phyloP scores from a whole-genome alignment of 371 early-diverging fungal genomes.

The Syncephalastrum sp. region DNA sequence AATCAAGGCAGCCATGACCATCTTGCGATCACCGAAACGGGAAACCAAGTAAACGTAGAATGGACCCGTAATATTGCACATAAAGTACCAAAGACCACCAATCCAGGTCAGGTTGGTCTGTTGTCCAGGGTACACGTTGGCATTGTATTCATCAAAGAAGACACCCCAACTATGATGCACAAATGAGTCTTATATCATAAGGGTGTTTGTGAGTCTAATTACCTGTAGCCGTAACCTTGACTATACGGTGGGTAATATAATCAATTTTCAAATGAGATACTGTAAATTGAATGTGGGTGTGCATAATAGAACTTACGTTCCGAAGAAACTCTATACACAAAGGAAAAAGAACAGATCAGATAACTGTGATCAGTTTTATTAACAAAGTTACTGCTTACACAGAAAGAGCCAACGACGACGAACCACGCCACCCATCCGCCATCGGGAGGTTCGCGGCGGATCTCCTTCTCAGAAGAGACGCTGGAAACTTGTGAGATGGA shows the following conservation, averaged over 20 bases:
- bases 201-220: not conserved
- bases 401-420: conserved; percentile 44
- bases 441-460: conserved; percentile 17
- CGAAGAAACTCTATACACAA: conserved; percentile 29
- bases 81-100: conserved; percentile 36
- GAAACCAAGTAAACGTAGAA: conserved; percentile 47
- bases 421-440: conserved; percentile 39
- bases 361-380: not conserved
- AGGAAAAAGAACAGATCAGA: not conserved
- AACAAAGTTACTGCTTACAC: conserved; percentile 25
- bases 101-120: conserved; percentile 39
- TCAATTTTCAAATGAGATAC: too few relatives aligned
- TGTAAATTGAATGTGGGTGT: too few relatives aligned
- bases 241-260: conserved; percentile 9
- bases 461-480: too few relatives aligned
- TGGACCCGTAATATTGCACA: conserved; percentile 39
- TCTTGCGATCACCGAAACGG: conserved; percentile 13
- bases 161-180: conserved; percentile 41
- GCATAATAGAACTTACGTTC: conserved; percentile 21
- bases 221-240: conserved; percentile 29
- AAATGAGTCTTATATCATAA: conserved; percentile 10
- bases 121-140: conserved; percentile 26
- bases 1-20: conserved; percentile 24
- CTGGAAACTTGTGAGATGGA: too few relatives aligned
- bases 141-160: conserved; percentile 29